Evolutionary conservation across 2,329 filamentous ascomycete species (phyloP), one percentile per base, ranked within the genome.

Genomic region (Harringtonia aguacate): DNA sequence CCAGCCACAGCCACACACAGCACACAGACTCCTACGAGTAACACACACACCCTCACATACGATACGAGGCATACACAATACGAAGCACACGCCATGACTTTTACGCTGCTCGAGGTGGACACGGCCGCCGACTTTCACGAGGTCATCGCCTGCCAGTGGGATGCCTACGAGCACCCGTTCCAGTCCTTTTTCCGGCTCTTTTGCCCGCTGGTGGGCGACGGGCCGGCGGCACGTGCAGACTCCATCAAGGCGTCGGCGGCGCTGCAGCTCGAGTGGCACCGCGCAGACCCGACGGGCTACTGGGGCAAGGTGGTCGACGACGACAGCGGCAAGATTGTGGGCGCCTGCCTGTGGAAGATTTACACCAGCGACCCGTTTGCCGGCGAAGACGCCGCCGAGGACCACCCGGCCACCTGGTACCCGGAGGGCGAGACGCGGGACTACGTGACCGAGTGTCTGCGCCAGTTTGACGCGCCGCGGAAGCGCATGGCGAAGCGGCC

Each of bases 291-390:
- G 8, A 18, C 18, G 8, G 18, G 27, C 35, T 24, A 21, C 9
- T 43, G 41, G 41, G 21, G 28, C 15, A 43, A 43, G 28, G 41
- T 43, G 4, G 41, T 43, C 15, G 41, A 43, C 28, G 41, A 43
- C 28, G 18, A 17, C 8, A 6, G 17, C 8, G 35, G 41, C 20
- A 43, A 38, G 28, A 43, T 43, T 27, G 41, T n/a, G 15, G 41
- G 35, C 14, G 27, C 22, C 13, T 37, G 21, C 8, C 28, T 43
- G 14, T 43, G 41, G 41, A 43, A 43, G 28, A 27, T 38, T 12
- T 43, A 21, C 17, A 7, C n/a, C 14, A 27, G 24, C 5, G 15
- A n/a, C 15, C 41, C 41, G 4, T 22, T n/a, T 5, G 5, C 4
- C 18, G 13, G 18, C 7, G 20, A 12, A 5, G 17, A 14, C 24